A percentile compares a stretch with the other conserved stretches of the same genome.
phyloP scores from a whole-genome alignment of 2,329 filamentous ascomycete species.

The Ophiostoma piceae region DNA sequence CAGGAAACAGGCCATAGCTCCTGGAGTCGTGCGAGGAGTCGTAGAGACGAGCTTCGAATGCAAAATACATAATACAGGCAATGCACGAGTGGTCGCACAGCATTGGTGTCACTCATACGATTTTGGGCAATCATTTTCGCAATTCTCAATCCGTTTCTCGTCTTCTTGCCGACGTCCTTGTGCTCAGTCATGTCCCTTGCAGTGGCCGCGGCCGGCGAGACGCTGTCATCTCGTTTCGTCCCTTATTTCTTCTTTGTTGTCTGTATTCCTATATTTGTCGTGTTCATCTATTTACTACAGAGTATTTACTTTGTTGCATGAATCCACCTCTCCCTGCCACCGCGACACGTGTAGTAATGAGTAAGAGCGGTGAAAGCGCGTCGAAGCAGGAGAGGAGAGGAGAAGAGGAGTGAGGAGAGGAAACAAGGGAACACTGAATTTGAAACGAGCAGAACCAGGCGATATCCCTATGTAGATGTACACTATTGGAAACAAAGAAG shows the following conservation, averaged over 20 bases:
- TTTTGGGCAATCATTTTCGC: not conserved
- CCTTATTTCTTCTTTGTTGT: not conserved
- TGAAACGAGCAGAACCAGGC: slow-evolving; percentile 11
- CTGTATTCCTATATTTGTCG: not conserved
- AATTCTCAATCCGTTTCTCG: not conserved
- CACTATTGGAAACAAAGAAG: not conserved
- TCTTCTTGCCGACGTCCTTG: not conserved
- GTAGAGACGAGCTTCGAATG: not conserved
- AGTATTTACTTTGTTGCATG: not conserved
- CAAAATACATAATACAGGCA: not conserved
- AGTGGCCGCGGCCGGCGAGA: slow-evolving; percentile 7
- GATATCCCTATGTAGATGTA: not conserved
- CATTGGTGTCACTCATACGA: not conserved
- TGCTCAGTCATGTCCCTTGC: not conserved
- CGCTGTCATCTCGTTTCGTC: not conserved
- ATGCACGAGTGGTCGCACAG: not conserved
- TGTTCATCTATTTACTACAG: not conserved
- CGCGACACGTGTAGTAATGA: not conserved
- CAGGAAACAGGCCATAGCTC: slow-evolving; percentile 13
- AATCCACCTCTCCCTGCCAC: not conserved
- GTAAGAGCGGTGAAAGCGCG: slow-evolving; percentile 3
- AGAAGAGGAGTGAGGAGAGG: not conserved
- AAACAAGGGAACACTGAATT: not conserved
- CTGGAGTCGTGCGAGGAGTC: not conserved
- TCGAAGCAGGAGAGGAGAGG: not conserved